A percentile compares a stretch with the other conserved stretches of the same genome.
Conservation (phyloP, 371 early-diverging fungal genomes). For the Mucor velutinosus region DNA sequence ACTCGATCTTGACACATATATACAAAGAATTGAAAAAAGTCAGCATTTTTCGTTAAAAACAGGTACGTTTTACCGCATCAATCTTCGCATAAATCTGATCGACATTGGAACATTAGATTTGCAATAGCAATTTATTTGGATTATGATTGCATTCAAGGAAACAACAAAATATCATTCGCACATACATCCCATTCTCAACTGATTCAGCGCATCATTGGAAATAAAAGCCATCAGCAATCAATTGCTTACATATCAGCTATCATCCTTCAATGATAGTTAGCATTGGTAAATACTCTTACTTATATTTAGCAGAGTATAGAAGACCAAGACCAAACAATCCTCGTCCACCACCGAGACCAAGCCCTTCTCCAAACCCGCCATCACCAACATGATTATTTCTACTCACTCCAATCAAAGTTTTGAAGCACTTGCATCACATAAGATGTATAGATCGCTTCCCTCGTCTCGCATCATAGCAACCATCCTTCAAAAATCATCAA, state of each 20-base stretch:
- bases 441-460: not conserved
- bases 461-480: not conserved
- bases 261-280: not conserved
- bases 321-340: conserved; percentile 21
- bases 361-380: conserved; percentile 4
- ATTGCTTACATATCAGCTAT: not conserved
- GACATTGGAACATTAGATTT: not conserved
- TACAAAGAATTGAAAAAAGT: not conserved
- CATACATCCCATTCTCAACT: not conserved
- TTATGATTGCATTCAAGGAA: not conserved
- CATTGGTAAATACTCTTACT: not conserved
- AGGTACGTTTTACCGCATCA: not conserved
- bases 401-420: not conserved
- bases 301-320: conserved; percentile 4
- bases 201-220: not conserved
- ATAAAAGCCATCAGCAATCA: not conserved
- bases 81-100: not conserved
- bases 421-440: not conserved
- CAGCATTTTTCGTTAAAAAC: not conserved
- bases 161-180: not conserved
- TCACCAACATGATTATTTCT: not conserved
- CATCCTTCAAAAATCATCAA: not conserved
- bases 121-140: not conserved
- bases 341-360: conserved; percentile 16
- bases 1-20: not conserved